A percentile compares a stretch with the other conserved stretches of the same genome.
Evolutionary conservation across 192 early-diverging fungal genomes (phyloP).

Genomic region (Coemansia erecta): DNA sequence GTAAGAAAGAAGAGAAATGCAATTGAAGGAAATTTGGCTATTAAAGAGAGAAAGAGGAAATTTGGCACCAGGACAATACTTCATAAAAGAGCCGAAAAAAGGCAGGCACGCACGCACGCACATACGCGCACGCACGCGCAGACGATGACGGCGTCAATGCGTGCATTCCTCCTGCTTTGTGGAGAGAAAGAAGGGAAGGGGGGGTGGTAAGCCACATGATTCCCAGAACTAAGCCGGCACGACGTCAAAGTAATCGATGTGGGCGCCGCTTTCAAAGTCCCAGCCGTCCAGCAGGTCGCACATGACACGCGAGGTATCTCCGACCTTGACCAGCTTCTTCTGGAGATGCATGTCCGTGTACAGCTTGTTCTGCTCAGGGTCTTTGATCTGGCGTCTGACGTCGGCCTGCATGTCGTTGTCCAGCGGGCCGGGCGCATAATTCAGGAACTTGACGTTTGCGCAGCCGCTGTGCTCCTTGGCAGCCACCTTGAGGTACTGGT

Average conservation of each 20-base stretch:
- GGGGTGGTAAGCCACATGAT: too few relatives aligned
- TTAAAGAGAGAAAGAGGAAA: neutral
- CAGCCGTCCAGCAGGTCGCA: conserved; percentile 60
- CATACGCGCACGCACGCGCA: neutral
- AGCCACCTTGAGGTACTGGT: conserved; percentile 67
- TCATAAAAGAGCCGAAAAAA: too few relatives aligned
- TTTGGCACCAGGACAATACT: too few relatives aligned
- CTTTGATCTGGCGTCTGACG: conserved; percentile 69
- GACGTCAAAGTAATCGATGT: conserved; percentile 69
- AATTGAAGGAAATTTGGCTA: neutral
- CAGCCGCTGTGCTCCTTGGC: conserved; percentile 62
- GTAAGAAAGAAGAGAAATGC: neutral
- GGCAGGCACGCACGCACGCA: too few relatives aligned
- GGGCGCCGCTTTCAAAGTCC: conserved; percentile 60
- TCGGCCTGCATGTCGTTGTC: conserved; percentile 79
- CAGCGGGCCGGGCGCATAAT: conserved; percentile 87
- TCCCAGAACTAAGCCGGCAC: conserved; percentile 7
- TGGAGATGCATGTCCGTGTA: conserved; percentile 66
- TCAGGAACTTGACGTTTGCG: conserved; percentile 61
- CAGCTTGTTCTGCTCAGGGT: conserved; percentile 59
- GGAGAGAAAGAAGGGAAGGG: too few relatives aligned
- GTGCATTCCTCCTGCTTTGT: neutral
- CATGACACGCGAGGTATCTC: conserved; percentile 62
- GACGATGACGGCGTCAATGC: neutral
- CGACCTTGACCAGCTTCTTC: conserved; percentile 66